A percentile compares a stretch with the other conserved stretches of the same genome.
Evolutionary conservation across 106 monocot species (phyloP).

Genomic region (Dendrobium chrysotoxum): DNA sequence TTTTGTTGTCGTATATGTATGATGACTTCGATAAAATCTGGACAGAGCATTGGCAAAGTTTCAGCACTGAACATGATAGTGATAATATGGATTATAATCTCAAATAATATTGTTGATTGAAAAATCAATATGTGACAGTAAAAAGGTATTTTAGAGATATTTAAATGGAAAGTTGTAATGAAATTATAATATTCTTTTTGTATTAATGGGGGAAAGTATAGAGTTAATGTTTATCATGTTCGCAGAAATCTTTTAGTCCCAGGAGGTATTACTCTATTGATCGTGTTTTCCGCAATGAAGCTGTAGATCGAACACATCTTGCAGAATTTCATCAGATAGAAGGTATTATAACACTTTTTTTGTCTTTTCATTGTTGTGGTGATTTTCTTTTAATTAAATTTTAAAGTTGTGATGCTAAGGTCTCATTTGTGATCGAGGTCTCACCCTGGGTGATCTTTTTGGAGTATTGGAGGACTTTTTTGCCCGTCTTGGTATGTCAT

Average conservation of each 20-base stretch:
- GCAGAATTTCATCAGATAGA: constrained; percentile 98
- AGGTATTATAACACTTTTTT: constrained; percentile 26
- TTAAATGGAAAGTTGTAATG: neutral
- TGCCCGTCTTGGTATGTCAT: constrained; percentile 66
- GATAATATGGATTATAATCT: neutral
- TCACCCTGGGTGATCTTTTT: constrained; percentile 88
- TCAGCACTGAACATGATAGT: neutral
- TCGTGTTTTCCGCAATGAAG: constrained; percentile 97
- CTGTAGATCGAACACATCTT: constrained; percentile 96
- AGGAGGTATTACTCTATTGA: constrained; percentile 94
- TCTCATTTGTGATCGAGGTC: constrained; percentile 81
- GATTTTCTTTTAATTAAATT: neutral
- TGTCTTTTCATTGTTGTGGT: neutral
- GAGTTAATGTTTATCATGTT: neutral
- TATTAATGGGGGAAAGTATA: neutral
- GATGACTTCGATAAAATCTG: too few species aligned
- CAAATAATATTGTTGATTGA: neutral
- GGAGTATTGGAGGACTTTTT: constrained; percentile 93
- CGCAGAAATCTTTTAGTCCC: constrained; percentile 65
- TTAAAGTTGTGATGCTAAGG: constrained; percentile 26
- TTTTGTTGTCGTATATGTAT: neutral
- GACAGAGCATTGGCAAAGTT: neutral
- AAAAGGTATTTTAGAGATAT: neutral
- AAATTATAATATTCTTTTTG: neutral
- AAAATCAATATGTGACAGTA: neutral